Evolutionary conservation across 768 basidiomycete genomes (phyloP).

Genomic region (Mycena olivaceomarginata): DNA sequence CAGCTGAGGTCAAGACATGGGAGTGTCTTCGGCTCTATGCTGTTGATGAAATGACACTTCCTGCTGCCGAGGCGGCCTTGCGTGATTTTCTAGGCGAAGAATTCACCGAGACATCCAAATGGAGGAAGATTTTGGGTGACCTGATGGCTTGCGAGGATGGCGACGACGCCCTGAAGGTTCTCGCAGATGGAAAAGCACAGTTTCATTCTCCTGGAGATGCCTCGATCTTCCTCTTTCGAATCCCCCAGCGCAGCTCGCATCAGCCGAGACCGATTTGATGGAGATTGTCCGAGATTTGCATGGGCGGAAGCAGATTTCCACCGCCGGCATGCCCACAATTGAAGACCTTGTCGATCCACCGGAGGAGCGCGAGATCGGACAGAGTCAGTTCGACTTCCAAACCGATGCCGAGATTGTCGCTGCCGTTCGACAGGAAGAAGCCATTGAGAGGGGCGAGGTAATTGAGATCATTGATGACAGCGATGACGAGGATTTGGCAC

Average conservation of each 20-base stretch:
- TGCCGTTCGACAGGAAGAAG: conserved; percentile 2
- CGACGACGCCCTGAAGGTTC: not conserved
- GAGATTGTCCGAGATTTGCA: not conserved
- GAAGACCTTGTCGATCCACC: conserved; percentile 7
- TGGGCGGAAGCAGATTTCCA: not conserved
- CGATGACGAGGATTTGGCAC: not conserved
- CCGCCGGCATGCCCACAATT: not conserved
- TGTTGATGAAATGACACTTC: not conserved
- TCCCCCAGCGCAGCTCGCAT: not conserved
- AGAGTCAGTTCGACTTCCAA: not conserved
- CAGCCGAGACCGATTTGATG: not conserved
- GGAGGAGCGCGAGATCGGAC: not conserved
- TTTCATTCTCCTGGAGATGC: not conserved
- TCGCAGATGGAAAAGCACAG: not conserved
- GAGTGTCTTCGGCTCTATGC: not conserved
- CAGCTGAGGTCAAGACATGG: not conserved
- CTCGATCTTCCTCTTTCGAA: not conserved
- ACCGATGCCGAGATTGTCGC: conserved; percentile 3
- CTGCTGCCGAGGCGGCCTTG: not conserved
- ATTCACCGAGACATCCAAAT: not conserved
- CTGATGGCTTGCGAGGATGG: not conserved
- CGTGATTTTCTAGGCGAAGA: not conserved
- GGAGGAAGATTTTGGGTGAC: not conserved
- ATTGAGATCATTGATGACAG: conserved; percentile 2
- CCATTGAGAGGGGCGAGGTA: not conserved